Evolutionary conservation across 352 stramenopile species (phyloP), one percentile per base, ranked within the genome.

Genomic region (Globisporangium parvum): DNA sequence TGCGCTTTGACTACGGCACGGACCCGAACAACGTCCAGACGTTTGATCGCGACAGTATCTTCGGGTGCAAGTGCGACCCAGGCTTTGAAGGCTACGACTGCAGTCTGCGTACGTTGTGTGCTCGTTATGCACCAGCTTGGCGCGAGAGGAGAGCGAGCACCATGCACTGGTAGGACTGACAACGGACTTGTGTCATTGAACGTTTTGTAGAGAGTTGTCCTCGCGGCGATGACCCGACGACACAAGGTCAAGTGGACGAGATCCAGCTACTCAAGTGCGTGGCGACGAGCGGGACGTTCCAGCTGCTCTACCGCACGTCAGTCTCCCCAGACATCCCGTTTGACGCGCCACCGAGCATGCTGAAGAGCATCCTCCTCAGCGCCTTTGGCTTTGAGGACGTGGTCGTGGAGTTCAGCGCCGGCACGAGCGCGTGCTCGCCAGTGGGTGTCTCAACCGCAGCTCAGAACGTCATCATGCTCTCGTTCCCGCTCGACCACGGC

Each of bases 1-100:
- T 82, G 15, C 65, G 60, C 3, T 90, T 88, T 37, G 72, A 88
- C 64, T 91, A 93, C 42, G 80, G 80, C 1, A 49, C 65, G 0
- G 77, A 85, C 47, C 70, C 78, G 1, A 91, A 93, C 56, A 88
- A 87, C 47, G 51, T 71, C 0, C 53, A 72, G 42, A 91, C 80
- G 15, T 98, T 77, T 62, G 91, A 98, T 56, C 73, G 82, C 8
- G 55, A 91, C 45, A 71, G 73, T 1, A 82, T 84, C 46, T 69
- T 92, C 47, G 87, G 86, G 17, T 98, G 92, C 68, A 91, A 93
- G 54, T 98, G 92, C 60, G 87, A 97, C 53, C 66, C 77, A 45
- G 89, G 89, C 14, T 98, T 87, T 60, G 77, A 81, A 60, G 92
- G 91, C n/a, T 83, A 96, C 51, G 87, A 96, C 63, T 98, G 94